These are phyloP conservation scores for Triadica sebifera DNA, from an alignment of 345 rosid species.

Conservation along the genomic window DNA sequence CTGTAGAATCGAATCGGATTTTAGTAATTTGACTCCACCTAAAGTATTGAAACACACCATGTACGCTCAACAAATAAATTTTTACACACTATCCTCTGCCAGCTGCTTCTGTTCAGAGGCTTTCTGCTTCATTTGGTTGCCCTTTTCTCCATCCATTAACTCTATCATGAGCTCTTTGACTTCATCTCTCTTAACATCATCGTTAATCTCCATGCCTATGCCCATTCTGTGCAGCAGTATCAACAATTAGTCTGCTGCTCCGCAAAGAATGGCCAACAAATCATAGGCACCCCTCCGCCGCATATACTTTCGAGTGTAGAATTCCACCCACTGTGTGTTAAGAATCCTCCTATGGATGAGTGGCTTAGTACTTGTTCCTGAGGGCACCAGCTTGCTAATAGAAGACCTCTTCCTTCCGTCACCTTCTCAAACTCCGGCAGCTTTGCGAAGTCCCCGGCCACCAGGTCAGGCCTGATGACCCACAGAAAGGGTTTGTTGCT, in stretches of 20 bases:
- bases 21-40: too few relatives aligned
- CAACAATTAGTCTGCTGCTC: slow-evolving; percentile 29
- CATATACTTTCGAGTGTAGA: slow-evolving; percentile 24
- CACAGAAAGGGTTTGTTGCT: slow-evolving; percentile 15
- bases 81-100: too few relatives aligned
- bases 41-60: too few relatives aligned
- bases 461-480: slow-evolving; percentile 19
- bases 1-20: too few relatives aligned
- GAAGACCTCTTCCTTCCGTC: slow-evolving; percentile 13
- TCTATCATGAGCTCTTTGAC: slow-evolving; percentile 24
- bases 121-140: slow-evolving; percentile 20
- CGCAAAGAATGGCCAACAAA: slow-evolving; percentile 33
- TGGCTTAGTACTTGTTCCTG: slow-evolving; percentile 20
- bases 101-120: slow-evolving; percentile 20
- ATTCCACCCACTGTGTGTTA: slow-evolving; percentile 31
- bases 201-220: slow-evolving; percentile 26
- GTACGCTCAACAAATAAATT: too few relatives aligned
- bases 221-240: slow-evolving; percentile 14
- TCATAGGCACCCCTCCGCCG: slow-evolving; percentile 19
- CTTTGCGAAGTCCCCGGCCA: slow-evolving; percentile 6
- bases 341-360: slow-evolving; percentile 13
- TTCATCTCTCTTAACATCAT: slow-evolving; percentile 24
- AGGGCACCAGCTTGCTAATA: slow-evolving; percentile 16
- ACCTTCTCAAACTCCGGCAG: not conserved
- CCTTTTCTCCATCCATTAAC: slow-evolving; percentile 24